phyloP scores from a whole-genome alignment of 2,329 filamentous ascomycete species.

The Epichloe glyceriae region DNA sequence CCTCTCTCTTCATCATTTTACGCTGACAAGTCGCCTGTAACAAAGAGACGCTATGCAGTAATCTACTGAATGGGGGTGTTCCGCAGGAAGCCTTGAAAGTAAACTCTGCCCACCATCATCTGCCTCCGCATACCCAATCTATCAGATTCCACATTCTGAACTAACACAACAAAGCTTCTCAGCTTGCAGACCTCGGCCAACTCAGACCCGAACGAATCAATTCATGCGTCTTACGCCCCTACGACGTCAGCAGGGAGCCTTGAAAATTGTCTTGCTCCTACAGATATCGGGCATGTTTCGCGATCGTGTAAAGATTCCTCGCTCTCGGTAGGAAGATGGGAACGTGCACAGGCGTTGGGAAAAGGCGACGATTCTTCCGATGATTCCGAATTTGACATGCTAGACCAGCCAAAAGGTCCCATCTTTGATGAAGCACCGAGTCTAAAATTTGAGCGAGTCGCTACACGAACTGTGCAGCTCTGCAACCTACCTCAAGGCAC shows the following conservation, averaged over 20 bases:
- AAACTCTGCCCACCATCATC: neutral
- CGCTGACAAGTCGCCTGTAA: neutral
- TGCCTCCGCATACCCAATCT: neutral
- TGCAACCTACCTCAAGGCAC: conserved; percentile 47
- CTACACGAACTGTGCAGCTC: conserved; percentile 47
- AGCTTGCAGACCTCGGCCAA: neutral
- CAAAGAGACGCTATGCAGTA: conserved; percentile 1
- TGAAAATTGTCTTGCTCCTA: neutral
- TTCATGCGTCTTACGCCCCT: neutral
- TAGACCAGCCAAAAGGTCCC: neutral
- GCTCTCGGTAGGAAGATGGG: neutral
- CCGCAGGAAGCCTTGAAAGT: conserved; percentile 1
- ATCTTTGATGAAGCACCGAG: neutral
- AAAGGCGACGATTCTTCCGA: neutral
- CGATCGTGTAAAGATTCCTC: neutral
- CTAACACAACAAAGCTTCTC: conserved; percentile 1
- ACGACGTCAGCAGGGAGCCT: neutral
- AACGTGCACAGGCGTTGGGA: neutral
- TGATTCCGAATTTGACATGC: neutral
- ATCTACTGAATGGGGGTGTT: conserved; percentile 1
- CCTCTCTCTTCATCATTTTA: neutral
- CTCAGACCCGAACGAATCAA: neutral
- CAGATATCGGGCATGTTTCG: neutral
- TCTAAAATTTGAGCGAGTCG: conserved; percentile 18
- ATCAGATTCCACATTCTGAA: neutral